These are phyloP conservation scores for Daldinia loculata DNA, from an alignment of 495 filamentous ascomycete species.

Conservation along the genomic window DNA sequence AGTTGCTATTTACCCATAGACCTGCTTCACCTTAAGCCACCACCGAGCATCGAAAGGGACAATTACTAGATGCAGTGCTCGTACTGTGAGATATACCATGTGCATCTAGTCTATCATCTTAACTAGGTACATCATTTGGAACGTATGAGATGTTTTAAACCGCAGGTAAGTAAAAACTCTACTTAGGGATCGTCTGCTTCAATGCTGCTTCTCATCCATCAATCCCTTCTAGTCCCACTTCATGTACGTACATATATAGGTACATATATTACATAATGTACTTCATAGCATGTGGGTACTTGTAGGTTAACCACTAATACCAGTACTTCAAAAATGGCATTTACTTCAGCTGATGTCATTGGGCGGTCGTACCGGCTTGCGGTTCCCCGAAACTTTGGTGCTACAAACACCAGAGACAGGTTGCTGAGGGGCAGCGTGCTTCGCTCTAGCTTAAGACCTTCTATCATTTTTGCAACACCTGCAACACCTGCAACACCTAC, in stretches of 20 bases:
- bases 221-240: background rate
- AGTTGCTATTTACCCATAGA: background rate
- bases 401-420: conserved; percentile 1
- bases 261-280: background rate
- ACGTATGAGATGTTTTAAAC: background rate
- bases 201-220: background rate
- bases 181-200: background rate
- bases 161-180: background rate
- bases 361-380: conserved; percentile 33
- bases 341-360: conserved; percentile 33
- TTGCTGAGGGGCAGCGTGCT: conserved; percentile 24
- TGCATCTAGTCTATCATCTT: background rate
- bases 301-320: background rate
- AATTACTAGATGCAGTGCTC: background rate
- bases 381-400: conserved; percentile 20
- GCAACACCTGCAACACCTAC: background rate
- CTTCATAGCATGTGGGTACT: background rate
- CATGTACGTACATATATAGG: background rate
- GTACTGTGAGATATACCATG: background rate
- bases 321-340: conserved; percentile 7
- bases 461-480: background rate
- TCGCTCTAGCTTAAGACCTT: conserved; percentile 1
- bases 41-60: background rate
- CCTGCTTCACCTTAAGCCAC: background rate
- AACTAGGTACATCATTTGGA: background rate